Base-by-base conservation (phyloP, 2,329 filamentous ascomycete species). In the Neocatenulostroma microsporum region DNA sequence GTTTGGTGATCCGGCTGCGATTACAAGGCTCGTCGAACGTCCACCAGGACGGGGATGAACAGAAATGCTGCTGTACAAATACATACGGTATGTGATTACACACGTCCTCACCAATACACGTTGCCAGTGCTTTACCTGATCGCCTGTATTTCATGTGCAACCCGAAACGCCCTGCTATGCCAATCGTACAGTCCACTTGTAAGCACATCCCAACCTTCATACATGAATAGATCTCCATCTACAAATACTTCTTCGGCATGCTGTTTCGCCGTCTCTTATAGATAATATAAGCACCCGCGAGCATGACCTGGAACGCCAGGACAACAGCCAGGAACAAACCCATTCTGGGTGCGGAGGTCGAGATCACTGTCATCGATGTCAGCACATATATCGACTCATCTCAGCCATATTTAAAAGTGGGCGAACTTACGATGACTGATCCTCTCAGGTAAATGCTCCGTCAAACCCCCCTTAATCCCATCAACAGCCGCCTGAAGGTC, bases 211-310 rank as follows among this genome's bases (percentile, higher is more conserved):
- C 26, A 37, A 5, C 17, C 11, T 19, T 29, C 14, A 27, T 37
- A 32, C 33, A 25, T 21, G 11, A n/a, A 18, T 5, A 19, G 26
- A 28, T 9, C 28, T 34, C 26, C 15, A 14, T 21, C 21, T 69
- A 94, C 57, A 94, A 66, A 62, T 87, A 95, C 67, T 95, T 95
- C 73, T 94, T 94, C n/a, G 85, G 85, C 61, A 78, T 76, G 46
- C 71, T 78, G 25, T 75, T 71, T 63, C 81, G 76, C 55, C 82
- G 79, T 51, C 78, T 74, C 73, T 94, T 94, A 65, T 94, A 94
- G 41, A 80, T 57, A 24, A 85, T 60, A 56, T 88, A 94, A 1
- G 70, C 74, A 2, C 63, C 76, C 0, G 76, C 76, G 21, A 93
- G 67, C 47, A 86, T 57, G 32, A 84, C 56, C 63, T 95, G 87